Conservation (phyloP, 495 filamentous ascomycete species). For the Aspergillus conjunctus region DNA sequence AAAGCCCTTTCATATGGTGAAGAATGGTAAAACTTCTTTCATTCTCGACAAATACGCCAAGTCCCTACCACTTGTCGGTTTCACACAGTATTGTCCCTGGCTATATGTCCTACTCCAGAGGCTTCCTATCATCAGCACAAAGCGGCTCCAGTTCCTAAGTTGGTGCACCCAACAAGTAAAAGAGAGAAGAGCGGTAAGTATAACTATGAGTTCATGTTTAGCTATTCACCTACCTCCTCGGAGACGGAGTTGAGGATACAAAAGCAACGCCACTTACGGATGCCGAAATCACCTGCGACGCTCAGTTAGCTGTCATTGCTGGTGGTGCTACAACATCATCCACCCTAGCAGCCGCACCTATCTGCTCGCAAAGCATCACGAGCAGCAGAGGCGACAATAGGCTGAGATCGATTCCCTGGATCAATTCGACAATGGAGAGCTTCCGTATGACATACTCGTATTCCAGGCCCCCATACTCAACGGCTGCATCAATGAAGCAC, state of each 20-base stretch:
- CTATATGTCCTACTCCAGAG: conserved; percentile 7
- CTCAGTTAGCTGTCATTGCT: conserved; percentile 11
- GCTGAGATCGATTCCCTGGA: conserved; percentile 18
- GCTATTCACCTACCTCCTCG: conserved; percentile 11
- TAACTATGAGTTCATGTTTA: neutral
- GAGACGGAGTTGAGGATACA: neutral
- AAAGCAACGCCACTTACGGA: neutral
- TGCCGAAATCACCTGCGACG: conserved; percentile 4
- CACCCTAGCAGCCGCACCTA: conserved; percentile 35
- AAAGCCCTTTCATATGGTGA: conserved; percentile 43
- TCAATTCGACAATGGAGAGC: neutral
- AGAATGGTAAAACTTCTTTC: conserved; percentile 26
- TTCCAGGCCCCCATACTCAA: conserved; percentile 27
- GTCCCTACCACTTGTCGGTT: neutral
- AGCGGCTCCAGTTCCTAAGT: neutral
- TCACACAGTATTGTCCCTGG: conserved; percentile 19
- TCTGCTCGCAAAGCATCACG: conserved; percentile 34
- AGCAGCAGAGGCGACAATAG: conserved; percentile 25
- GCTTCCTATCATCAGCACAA: conserved; percentile 6
- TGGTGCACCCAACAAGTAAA: conserved; percentile 24
- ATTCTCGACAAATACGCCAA: conserved; percentile 1
- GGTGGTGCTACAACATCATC: conserved; percentile 35
- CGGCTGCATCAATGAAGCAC: conserved; percentile 41
- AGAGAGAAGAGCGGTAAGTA: conserved; percentile 12
- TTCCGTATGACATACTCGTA: neutral